These are phyloP conservation scores for Candida anutae DNA, from an alignment of 1,139 yeast genomes.

Conservation along the genomic window DNA sequence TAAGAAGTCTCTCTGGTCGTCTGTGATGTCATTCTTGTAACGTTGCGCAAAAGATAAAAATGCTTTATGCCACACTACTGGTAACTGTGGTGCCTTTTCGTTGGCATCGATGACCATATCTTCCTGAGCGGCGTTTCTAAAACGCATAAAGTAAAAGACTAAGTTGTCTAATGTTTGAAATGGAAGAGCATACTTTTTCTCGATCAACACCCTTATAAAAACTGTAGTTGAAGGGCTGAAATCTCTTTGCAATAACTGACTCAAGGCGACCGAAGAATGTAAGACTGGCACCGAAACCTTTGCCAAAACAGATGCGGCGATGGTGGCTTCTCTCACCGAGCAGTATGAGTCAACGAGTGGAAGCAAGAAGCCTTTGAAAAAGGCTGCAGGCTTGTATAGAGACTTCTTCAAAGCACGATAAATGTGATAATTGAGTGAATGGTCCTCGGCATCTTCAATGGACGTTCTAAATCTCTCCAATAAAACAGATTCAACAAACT, in stretches of 20 bases:
- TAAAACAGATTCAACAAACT: slow-evolving; percentile 66
- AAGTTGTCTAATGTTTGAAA: slow-evolving; percentile 92
- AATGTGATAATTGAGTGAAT: slow-evolving; percentile 76
- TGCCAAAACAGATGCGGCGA: slow-evolving; percentile 84
- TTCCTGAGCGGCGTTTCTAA: slow-evolving; percentile 48
- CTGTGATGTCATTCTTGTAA: slow-evolving; percentile 93
- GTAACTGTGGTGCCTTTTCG: slow-evolving; percentile 51
- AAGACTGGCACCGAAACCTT: slow-evolving; percentile 90
- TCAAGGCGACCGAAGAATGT: slow-evolving; percentile 92
- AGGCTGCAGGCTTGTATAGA: slow-evolving; percentile 94
- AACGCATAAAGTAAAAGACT: slow-evolving; percentile 92
- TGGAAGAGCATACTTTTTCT: slow-evolving; percentile 93
- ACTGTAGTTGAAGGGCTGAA: slow-evolving; percentile 86
- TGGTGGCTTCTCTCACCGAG: slow-evolving; percentile 87
- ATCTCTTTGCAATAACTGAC: slow-evolving; percentile 76
- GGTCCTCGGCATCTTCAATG: slow-evolving; percentile 68
- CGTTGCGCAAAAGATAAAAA: slow-evolving; percentile 90
- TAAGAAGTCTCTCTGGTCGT: slow-evolving; percentile 91
- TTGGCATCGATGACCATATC: slow-evolving; percentile 23
- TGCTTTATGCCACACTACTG: slow-evolving; percentile 97
- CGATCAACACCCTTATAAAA: slow-evolving; percentile 80
- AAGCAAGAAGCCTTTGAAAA: slow-evolving; percentile 89
- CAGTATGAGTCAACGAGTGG: slow-evolving; percentile 84
- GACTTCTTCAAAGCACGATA: slow-evolving; percentile 90
- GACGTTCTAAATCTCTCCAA: slow-evolving; percentile 80